These are phyloP conservation scores for Pleurotus citrinopileatus DNA, from an alignment of 768 basidiomycete genomes.

Conservation along the genomic window DNA sequence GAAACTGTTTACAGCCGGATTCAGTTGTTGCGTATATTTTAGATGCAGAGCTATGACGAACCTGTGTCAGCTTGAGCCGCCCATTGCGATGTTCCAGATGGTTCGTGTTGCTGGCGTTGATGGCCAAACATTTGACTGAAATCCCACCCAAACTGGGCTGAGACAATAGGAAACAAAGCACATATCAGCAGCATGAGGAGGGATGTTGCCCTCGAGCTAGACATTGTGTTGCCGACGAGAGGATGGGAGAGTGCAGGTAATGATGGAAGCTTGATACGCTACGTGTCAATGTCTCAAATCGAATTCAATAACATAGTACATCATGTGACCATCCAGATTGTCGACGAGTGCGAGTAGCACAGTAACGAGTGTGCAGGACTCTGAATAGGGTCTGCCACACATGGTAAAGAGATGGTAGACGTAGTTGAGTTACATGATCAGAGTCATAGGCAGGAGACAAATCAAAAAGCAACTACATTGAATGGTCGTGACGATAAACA, in stretches of 20 bases:
- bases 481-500: slow-evolving; percentile 2
- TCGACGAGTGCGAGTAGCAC: too few relatives aligned
- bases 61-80: slow-evolving; percentile 62
- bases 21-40: background rate
- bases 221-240: background rate
- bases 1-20: slow-evolving; percentile 43
- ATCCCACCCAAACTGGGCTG: slow-evolving; percentile 69
- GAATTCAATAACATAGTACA: too few relatives aligned
- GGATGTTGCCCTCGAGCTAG: slow-evolving; percentile 11
- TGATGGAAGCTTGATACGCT: too few relatives aligned
- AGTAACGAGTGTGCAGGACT: too few relatives aligned
- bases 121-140: slow-evolving; percentile 77
- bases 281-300: too few relatives aligned
- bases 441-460: background rate
- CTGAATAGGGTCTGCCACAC: too few relatives aligned
- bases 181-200: slow-evolving; percentile 32
- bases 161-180: slow-evolving; percentile 32
- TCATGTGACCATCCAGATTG: too few relatives aligned
- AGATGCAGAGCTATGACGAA: slow-evolving; percentile 25
- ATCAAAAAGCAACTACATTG: slow-evolving; percentile 7
- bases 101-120: slow-evolving; percentile 54
- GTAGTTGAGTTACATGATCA: background rate
- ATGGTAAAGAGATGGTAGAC: too few relatives aligned
- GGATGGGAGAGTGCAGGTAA: too few relatives aligned
- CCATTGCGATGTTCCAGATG: slow-evolving; percentile 59